A percentile compares a stretch with the other conserved stretches of the same genome.
These are phyloP conservation scores for Trichosporon sp. DNA, from an alignment of 1,284 basidiomycete genomes.

Conservation along the genomic window DNA sequence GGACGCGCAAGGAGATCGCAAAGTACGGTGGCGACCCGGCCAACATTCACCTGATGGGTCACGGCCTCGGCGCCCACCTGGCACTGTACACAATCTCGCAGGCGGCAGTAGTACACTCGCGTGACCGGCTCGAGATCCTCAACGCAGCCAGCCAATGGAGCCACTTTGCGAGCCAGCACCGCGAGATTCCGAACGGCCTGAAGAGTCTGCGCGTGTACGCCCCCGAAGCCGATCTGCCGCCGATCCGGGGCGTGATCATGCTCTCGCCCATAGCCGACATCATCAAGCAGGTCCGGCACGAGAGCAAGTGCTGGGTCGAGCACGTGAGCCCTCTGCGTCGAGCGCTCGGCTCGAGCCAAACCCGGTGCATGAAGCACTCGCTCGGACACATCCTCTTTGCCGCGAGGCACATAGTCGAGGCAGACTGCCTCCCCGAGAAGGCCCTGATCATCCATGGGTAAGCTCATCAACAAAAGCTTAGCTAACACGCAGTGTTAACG, in stretches of 20 bases:
- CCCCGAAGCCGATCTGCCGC: conserved; percentile 39
- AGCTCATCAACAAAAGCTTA: background rate
- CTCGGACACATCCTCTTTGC: conserved; percentile 47
- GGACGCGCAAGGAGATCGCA: conserved; percentile 19
- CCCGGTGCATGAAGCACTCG: conserved; percentile 45
- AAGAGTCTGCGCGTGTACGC: conserved; percentile 40
- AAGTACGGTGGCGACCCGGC: conserved; percentile 38
- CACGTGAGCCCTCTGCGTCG: conserved; percentile 45
- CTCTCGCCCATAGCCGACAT: conserved; percentile 47
- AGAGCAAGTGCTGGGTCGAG: conserved; percentile 43
- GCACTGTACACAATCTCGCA: conserved; percentile 40
- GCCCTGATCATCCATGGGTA: conserved; percentile 48
- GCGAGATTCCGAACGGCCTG: conserved; percentile 22
- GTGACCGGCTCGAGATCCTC: conserved; percentile 21
- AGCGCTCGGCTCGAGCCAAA: conserved; percentile 43
- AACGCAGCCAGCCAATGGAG: conserved; percentile 16
- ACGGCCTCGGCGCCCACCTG: conserved; percentile 45
- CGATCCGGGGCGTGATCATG: conserved; percentile 41
- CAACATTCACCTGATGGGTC: conserved; percentile 42
- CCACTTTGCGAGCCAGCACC: conserved; percentile 5
- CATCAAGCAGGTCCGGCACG: conserved; percentile 44
- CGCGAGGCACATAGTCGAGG: conserved; percentile 43
- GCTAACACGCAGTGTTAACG: conserved; percentile 22
- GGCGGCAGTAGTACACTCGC: conserved; percentile 27
- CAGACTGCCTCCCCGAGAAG: conserved; percentile 37